These are phyloP conservation scores for Teratosphaeria epicoccoides DNA, from an alignment of 2,329 filamentous ascomycete species.

Conservation along the genomic window DNA sequence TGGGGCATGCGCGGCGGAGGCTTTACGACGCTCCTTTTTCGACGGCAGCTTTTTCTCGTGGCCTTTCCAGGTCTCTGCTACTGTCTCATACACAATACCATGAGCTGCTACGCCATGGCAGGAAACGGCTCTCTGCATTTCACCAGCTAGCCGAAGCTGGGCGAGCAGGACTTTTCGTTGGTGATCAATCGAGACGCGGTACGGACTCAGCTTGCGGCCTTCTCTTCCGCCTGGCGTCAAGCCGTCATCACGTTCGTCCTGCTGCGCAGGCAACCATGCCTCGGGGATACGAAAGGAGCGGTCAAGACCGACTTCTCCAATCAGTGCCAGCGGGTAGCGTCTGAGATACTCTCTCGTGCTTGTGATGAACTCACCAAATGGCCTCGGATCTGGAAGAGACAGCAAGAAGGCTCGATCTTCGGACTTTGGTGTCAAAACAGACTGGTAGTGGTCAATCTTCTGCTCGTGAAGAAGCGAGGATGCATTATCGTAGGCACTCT, in stretches of 20 bases:
- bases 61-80: conserved; percentile 59
- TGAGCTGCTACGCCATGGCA: conserved; percentile 69
- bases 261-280: conserved; percentile 37
- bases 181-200: conserved; percentile 58
- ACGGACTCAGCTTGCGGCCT: conserved; percentile 55
- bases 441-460: conserved; percentile 51
- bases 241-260: conserved; percentile 33
- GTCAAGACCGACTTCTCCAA: conserved; percentile 71
- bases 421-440: conserved; percentile 51
- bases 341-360: conserved; percentile 47
- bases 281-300: conserved; percentile 64
- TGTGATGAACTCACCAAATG: conserved; percentile 48
- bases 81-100: conserved; percentile 55
- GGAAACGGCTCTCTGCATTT: conserved; percentile 54
- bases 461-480: conserved; percentile 30
- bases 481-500: conserved; percentile 30
- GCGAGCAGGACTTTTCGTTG: conserved; percentile 55
- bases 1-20: conserved; percentile 6
- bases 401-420: conserved; percentile 40
- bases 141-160: conserved; percentile 61
- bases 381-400: conserved; percentile 48
- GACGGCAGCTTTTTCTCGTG: conserved; percentile 53
- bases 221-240: conserved; percentile 62
- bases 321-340: conserved; percentile 51
- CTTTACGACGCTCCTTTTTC: conserved; percentile 41